Conservation (phyloP, 345 rosid species). For the Sonneratia caseolaris region DNA sequence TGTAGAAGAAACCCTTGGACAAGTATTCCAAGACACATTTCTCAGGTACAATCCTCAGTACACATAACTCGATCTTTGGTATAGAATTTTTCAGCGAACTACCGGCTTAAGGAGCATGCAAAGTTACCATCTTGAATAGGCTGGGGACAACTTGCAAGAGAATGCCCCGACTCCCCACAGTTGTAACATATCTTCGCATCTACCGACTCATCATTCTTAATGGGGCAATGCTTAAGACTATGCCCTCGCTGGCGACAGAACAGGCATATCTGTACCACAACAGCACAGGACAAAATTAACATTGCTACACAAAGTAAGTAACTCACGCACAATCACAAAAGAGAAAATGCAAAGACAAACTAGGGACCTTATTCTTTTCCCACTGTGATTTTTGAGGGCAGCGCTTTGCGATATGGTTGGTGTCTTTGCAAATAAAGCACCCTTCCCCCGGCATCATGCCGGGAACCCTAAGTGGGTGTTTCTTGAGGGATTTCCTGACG, state of each 20-base stretch:
- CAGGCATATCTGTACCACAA: constrained; percentile 62
- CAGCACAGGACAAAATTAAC: not conserved
- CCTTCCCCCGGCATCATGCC: constrained; percentile 96
- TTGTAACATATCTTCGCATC: constrained; percentile 70
- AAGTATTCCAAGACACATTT: not conserved
- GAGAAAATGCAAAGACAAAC: not conserved
- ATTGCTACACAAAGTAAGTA: not conserved
- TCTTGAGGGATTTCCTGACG: constrained; percentile 29
- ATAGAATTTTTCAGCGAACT: not conserved
- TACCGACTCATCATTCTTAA: constrained; percentile 40
- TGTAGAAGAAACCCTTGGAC: not conserved
- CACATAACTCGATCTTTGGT: not conserved
- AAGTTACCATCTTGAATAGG: constrained; percentile 70
- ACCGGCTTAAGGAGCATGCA: not conserved
- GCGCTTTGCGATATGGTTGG: constrained; percentile 72
- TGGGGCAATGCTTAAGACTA: constrained; percentile 73
- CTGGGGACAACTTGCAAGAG: constrained; percentile 59
- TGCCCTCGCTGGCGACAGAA: constrained; percentile 76
- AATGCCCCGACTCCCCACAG: constrained; percentile 78
- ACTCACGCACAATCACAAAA: not conserved
- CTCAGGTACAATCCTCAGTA: not conserved
- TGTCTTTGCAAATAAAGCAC: constrained; percentile 70
- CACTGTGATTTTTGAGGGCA: constrained; percentile 81
- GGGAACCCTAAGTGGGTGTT: constrained; percentile 78
- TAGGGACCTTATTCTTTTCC: constrained; percentile 75